These are phyloP conservation scores for Microdochium trichocladiopsis DNA, from an alignment of 2,329 filamentous ascomycete species.

Conservation along the genomic window DNA sequence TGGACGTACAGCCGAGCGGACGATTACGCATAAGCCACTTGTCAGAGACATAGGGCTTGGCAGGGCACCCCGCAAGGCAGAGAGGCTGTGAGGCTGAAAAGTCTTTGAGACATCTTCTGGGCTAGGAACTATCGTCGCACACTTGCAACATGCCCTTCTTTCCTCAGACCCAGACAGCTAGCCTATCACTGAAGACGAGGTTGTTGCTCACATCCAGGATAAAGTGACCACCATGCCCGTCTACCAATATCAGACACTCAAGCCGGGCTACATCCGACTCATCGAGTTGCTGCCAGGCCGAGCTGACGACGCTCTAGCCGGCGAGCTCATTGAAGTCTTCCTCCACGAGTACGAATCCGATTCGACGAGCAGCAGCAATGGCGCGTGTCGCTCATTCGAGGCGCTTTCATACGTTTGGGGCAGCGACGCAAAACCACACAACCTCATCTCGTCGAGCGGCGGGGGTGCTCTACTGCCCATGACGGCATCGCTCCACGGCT, in stretches of 20 bases:
- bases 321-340: background rate
- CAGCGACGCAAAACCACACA: background rate
- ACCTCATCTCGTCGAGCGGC: background rate
- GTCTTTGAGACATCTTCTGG: background rate
- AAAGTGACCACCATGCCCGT: background rate
- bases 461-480: background rate
- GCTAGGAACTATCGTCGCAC: background rate
- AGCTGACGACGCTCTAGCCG: background rate
- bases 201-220: too few species aligned
- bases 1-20: too few species aligned
- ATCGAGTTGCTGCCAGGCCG: background rate
- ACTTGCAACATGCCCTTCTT: too few species aligned
- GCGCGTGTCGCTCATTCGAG: background rate
- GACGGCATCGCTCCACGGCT: background rate
- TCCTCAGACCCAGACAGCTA: too few species aligned
- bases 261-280: background rate
- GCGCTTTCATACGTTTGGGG: background rate
- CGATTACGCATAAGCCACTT: too few species aligned
- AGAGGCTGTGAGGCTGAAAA: background rate
- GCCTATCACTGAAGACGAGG: too few species aligned
- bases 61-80: background rate
- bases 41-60: background rate
- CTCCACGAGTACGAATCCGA: background rate
- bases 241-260: background rate
- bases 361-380: background rate